Base-by-base conservation (phyloP, 305 asterid genomes). In the Fraxinus platypoda region DNA sequence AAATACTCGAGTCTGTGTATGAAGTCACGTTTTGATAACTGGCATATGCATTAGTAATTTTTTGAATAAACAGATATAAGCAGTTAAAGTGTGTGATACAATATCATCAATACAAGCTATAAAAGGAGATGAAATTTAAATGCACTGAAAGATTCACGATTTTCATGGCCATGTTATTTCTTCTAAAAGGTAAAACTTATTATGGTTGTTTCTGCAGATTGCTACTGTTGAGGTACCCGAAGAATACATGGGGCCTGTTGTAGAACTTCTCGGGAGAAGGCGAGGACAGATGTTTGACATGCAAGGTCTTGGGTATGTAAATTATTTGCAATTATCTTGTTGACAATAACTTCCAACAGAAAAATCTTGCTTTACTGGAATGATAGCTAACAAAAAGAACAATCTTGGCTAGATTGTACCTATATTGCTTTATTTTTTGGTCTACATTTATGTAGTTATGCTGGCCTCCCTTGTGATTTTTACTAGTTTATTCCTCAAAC, bases 141-240 rank as follows among this genome's bases (percentile, higher is more conserved):
- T 35, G 9, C 31, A 5, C 64, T 52, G 64, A 57, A 41, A 2
- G 73, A 31, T 43, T 78, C 34, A 30, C 21, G 30, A 62, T 37
- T 38, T 74, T 49, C 33, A 9, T 78, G 79, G 46, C 21, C 35
- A 13, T 59, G 35, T 62, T 34, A 6, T 72, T 38, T 43, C 81
- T 41, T 30, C 46, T 82, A 13, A 33, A 68, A 38, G 68, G 78
- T 37, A 71, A 26, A 54, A 76, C 64, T 79, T 54, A 12, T 26
- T 46, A 9, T 83, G 72, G 73, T 54, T 81, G 76, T 80, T 81
- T 87, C 43, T 87, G 83, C 93, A 96, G 98, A 90, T 91, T 84
- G 98, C 99, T 68, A 88, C 94, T 64, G 98, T 94, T 57, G 99
- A 97, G 87, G 99, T 94, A 80, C 98, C 93, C 6, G 99, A 97